Conservation (phyloP, 1,284 basidiomycete genomes). For the Anthracocystis walkeri region DNA sequence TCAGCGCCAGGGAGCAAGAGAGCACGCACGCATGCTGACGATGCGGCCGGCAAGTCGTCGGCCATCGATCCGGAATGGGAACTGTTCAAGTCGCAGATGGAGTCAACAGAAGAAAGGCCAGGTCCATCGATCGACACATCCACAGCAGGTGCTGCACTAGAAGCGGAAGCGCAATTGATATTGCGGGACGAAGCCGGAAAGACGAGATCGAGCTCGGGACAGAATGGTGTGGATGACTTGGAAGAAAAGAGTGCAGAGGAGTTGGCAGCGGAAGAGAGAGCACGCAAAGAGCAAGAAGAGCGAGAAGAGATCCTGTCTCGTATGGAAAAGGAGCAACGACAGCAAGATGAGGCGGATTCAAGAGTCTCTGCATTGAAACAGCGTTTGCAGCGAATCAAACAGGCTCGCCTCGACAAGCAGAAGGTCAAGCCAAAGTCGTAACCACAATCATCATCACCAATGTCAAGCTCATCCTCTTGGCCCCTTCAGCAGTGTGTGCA, state of each 20-base stretch:
- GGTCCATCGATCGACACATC: not conserved
- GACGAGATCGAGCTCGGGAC: not conserved
- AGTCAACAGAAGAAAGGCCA: constrained; percentile 7
- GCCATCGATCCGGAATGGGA: constrained; percentile 59
- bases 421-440: constrained; percentile 22
- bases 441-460: not conserved
- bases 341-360: constrained; percentile 61
- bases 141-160: constrained; percentile 45
- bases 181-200: not conserved
- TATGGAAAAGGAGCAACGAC: constrained; percentile 58
- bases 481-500: no score
- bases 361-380: constrained; percentile 51
- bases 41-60: not conserved
- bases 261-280: constrained; percentile 40
- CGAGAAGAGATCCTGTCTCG: constrained; percentile 58
- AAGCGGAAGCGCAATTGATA: constrained; percentile 53
- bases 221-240: constrained; percentile 8
- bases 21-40: constrained; percentile 3
- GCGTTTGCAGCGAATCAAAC: constrained; percentile 45
- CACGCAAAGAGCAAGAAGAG: constrained; percentile 50
- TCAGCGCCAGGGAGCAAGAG: constrained; percentile 25
- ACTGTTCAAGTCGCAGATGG: constrained; percentile 55
- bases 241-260: constrained; percentile 32
- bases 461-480: not conserved
- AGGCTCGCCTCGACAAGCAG: constrained; percentile 38